Base-by-base conservation (phyloP, 345 rosid species). In the Hirschfeldia incana region DNA sequence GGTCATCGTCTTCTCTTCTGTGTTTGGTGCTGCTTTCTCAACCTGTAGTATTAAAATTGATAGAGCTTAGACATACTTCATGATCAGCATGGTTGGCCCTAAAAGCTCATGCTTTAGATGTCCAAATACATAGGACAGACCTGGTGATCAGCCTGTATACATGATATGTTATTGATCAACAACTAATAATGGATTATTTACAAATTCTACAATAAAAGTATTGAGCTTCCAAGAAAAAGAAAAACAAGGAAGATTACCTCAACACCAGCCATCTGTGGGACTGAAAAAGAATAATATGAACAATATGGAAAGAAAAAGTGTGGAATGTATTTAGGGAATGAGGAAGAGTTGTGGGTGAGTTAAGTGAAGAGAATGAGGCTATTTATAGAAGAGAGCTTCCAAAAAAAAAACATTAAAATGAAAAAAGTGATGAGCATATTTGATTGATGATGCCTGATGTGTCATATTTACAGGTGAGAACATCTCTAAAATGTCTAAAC, bases 201-300 rank as follows among this genome's bases (percentile, higher is more conserved):
- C 58, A 51, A n/a, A n/a, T 51, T 51, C 17, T n/a, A 51, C 3
- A 51, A 51, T 16, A 16, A 53, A 53, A 53, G 26, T 53, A 53
- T 53, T 53, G 27, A 53, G 60, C 60, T 16, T 16, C 16, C 27
- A 53, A 16, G 28, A 57, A 51, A n/a, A 51, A 51, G 6, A 51
- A 51, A 57, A 57, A 57, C 29, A 57, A 57, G 27, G 61, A 21
- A 34, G 0, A 5, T 17, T 87, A 91, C 98, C 98, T 91, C 90
- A 77, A 88, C 85, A 53, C 73, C 83, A 83, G 97, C 97, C 98
- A 91, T 91, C 79, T 83, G 80, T 4, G 79, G 63, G 72, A 64
- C 67, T 69, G 57, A 30, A 73, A 30, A 17, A 66, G 74, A 26
- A 13, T 49, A 58, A 1, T 46, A 60, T 5, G 55, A 53, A 27